Evolutionary conservation across 2,329 filamentous ascomycete species (phyloP).

Genomic region (Zasmidium cellare): DNA sequence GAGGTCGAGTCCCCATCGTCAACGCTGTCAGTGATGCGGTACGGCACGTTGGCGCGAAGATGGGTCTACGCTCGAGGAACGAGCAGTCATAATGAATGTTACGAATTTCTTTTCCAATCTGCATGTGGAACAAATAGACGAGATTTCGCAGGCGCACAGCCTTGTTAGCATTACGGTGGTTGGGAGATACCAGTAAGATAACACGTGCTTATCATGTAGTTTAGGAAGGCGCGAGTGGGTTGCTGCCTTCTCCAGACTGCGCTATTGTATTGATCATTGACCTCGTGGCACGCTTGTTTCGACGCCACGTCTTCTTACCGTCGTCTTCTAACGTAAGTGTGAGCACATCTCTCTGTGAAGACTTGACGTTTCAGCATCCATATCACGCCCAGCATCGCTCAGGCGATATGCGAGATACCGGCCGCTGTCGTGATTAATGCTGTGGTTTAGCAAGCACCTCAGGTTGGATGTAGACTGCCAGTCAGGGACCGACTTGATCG

Average conservation of each 20-base stretch:
- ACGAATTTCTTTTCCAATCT: not conserved
- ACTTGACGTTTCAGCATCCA: no score
- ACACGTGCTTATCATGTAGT: not conserved
- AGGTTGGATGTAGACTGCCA: not conserved
- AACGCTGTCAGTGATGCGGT: slow-evolving; percentile 8
- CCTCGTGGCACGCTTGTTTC: no score
- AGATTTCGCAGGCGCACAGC: not conserved
- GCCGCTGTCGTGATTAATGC: no score
- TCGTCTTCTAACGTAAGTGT: no score
- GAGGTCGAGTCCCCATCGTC: slow-evolving; percentile 8
- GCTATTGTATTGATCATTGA: not conserved
- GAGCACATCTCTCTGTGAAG: no score
- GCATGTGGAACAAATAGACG: not conserved
- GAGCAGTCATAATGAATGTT: not conserved
- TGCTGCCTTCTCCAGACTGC: not conserved
- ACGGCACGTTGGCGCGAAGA: not conserved
- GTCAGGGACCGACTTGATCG: not conserved
- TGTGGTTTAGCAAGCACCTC: not conserved
- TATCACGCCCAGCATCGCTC: no score
- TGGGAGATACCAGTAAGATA: not conserved
- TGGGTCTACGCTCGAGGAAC: not conserved
- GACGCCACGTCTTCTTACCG: no score
- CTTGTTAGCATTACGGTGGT: not conserved
- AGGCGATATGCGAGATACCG: no score
- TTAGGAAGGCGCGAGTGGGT: not conserved